Evolutionary conservation across 2,329 filamentous ascomycete species (phyloP), one percentile per base, ranked within the genome.

Genomic region (Chrysosporium queenslandicum): DNA sequence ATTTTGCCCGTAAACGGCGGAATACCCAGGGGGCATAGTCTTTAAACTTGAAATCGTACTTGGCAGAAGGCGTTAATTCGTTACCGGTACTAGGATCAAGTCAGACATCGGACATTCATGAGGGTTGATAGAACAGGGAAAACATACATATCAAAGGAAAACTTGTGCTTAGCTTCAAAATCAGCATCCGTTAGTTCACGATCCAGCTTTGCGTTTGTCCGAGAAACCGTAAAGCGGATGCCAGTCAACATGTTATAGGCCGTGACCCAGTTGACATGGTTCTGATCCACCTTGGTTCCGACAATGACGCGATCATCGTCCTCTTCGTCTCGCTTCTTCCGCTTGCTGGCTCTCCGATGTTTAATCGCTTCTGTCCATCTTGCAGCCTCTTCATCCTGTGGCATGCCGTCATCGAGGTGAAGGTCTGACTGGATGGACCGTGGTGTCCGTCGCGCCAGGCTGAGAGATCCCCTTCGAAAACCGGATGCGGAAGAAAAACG

Each of bases 11-110:
- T 40, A 98, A 78, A 70, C 89, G 87, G 63, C 92, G 87, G 71
- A 98, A 98, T 54, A 98, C 92, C 90, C 91, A 97, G 53, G 92
- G 92, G n/a, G 91, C 91, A 70, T 98, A 98, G 72, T 98, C 92
- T 74, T 98, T 98, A 78, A 98, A 98, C 71, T 98, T 98, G 82
- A 98, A 98, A 73, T 98, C 92, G 74, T 98, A 98, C 72, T 98
- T 97, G 60, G 92, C 90, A 56, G 91, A 96, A 20, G 92, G 92
- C 4, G 94, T 94, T 67, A 98, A 76, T 74, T 98, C 92, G 68
- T 96, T 96, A 58, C 92, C 92, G 59, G 90, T 94, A 65, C 86
- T 90, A 48, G 63, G 53, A 48, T 29, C 74, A 60, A 77, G 74
- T 58, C 50, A 54, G 49, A 41, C 45, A 18, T 1, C 42, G 54